Conservation (phyloP, 2,329 filamentous ascomycete species). For the Sporothrix euskadiensis region DNA sequence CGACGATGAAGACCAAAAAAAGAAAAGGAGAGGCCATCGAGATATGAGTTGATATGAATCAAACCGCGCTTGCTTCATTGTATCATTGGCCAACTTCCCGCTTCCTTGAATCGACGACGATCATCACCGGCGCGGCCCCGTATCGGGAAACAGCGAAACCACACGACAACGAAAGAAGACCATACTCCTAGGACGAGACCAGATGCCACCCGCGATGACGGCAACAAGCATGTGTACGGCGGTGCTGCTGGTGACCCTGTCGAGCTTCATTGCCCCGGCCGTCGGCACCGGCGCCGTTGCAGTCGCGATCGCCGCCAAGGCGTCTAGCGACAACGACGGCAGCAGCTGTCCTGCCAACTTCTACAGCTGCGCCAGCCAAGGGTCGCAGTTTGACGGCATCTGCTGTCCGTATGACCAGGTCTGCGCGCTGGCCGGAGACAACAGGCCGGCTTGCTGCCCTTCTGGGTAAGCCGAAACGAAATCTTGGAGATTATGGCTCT, state of each 20-base stretch:
- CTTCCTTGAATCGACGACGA: conserved; percentile 3
- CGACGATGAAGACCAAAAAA: background rate
- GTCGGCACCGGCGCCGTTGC: background rate
- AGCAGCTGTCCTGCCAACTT: conserved; percentile 51
- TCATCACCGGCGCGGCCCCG: background rate
- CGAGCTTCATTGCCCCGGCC: background rate
- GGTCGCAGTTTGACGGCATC: conserved; percentile 49
- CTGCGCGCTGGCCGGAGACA: conserved; percentile 52
- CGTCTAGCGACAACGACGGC: background rate
- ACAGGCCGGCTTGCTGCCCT: conserved; percentile 57
- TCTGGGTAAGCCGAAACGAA: conserved; percentile 45
- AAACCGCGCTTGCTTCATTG: background rate
- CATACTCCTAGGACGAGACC: background rate
- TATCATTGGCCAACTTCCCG: background rate
- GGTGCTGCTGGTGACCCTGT: background rate
- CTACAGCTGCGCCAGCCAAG: conserved; percentile 53
- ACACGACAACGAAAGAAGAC: background rate
- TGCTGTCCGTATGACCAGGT: conserved; percentile 55
- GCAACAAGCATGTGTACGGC: background rate
- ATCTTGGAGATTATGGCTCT: background rate
- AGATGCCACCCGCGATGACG: conserved; percentile 5
- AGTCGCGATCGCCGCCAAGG: background rate
- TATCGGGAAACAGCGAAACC: background rate
- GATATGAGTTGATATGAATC: conserved; percentile 6
- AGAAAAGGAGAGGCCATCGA: background rate